Conservation (phyloP, 208 protist genomes). For the Leishmania aethiopica region DNA sequence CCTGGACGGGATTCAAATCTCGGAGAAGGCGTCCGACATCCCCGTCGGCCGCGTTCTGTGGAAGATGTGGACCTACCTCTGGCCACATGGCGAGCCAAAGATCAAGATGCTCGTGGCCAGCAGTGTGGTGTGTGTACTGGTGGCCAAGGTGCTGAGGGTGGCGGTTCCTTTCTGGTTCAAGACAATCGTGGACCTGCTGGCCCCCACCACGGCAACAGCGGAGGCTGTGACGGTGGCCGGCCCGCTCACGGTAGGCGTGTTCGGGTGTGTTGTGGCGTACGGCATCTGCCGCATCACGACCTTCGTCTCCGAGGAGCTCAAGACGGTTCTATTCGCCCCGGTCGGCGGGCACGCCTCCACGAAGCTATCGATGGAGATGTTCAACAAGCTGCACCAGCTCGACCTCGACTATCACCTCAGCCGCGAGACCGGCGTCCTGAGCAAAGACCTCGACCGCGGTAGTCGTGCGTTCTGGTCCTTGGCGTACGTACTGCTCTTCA, state of each 20-base stretch:
- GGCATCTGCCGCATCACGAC: conserved; percentile 78
- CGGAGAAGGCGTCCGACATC: conserved; percentile 55
- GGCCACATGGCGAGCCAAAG: conserved; percentile 68
- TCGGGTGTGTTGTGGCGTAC: conserved; percentile 86
- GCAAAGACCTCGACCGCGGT: conserved; percentile 92
- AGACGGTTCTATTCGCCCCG: conserved; percentile 90
- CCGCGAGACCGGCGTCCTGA: conserved; percentile 91
- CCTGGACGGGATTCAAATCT: conserved; percentile 46
- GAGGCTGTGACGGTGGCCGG: conserved; percentile 38
- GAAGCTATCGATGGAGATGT: conserved; percentile 87
- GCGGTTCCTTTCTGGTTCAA: conserved; percentile 93
- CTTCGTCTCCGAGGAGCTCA: conserved; percentile 86
- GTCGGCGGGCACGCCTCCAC: conserved; percentile 87
- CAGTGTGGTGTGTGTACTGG: conserved; percentile 80
- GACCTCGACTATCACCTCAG: conserved; percentile 90
- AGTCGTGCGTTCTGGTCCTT: conserved; percentile 91
- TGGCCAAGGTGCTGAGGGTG: conserved; percentile 85
- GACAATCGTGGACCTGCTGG: conserved; percentile 83
- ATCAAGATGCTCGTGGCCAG: conserved; percentile 71
- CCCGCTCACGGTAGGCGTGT: conserved; percentile 72
- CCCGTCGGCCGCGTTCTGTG: conserved; percentile 71
- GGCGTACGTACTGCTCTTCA: conserved; percentile 90
- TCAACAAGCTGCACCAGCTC: conserved; percentile 86
- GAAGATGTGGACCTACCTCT: conserved; percentile 83
- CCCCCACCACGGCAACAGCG: conserved; percentile 42